Evolutionary conservation across 2,329 filamentous ascomycete species (phyloP).

Genomic region (Fusarium siculi): DNA sequence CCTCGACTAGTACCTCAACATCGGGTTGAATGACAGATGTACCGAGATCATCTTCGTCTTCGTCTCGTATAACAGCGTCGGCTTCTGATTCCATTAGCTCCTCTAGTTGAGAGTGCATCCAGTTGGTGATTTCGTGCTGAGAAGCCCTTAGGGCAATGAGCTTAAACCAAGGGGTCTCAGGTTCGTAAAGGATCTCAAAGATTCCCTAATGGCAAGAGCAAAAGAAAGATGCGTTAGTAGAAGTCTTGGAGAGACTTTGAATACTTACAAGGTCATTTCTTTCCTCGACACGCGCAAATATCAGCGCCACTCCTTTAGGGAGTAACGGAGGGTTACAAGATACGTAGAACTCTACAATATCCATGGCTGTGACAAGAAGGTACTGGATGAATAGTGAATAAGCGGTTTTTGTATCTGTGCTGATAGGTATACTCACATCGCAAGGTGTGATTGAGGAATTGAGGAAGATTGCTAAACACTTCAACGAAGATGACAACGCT

Average conservation of each 20-base stretch:
- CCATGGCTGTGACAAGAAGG: constrained; percentile 12
- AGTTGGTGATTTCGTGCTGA: constrained; percentile 24
- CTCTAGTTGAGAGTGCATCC: constrained; percentile 37
- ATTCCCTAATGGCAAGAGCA: constrained; percentile 21
- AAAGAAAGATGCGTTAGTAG: neutral
- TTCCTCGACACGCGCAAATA: constrained; percentile 32
- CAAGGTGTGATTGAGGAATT: neutral
- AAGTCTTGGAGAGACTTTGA: neutral
- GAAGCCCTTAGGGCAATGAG: constrained; percentile 30
- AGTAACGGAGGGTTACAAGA: constrained; percentile 50
- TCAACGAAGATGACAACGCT: neutral
- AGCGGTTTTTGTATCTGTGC: neutral
- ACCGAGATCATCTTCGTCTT: neutral
- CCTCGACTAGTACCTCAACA: constrained; percentile 24
- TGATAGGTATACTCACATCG: neutral
- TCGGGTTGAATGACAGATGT: constrained; percentile 18
- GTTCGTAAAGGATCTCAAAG: constrained; percentile 51
- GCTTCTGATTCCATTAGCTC: constrained; percentile 35
- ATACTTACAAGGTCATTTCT: constrained; percentile 20
- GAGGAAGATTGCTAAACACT: constrained; percentile 1
- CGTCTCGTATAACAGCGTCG: constrained; percentile 9
- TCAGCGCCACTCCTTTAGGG: constrained; percentile 43
- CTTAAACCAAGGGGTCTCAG: constrained; percentile 51
- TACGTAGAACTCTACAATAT: constrained; percentile 48
- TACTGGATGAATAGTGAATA: neutral